These are phyloP conservation scores for Nemania sp. DNA, from an alignment of 2,329 filamentous ascomycete species.

Conservation along the genomic window DNA sequence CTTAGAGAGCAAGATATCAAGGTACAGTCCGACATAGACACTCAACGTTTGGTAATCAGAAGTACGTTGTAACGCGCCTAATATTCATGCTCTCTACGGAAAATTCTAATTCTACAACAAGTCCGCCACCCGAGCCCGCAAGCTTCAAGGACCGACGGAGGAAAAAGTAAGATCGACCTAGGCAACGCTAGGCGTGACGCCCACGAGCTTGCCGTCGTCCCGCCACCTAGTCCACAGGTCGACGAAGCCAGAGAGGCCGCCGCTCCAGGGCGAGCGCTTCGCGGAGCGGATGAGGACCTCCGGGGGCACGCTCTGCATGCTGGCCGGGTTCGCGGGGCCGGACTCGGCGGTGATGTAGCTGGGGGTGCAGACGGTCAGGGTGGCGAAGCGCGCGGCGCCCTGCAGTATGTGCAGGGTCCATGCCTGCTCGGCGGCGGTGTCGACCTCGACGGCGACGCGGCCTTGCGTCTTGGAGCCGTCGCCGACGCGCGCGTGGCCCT, in stretches of 20 bases:
- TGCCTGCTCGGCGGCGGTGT: slow-evolving; percentile 49
- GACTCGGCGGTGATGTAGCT: slow-evolving; percentile 57
- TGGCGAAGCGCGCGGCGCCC: slow-evolving; percentile 46
- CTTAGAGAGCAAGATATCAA: no score
- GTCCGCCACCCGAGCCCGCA: no score
- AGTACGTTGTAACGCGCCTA: no score
- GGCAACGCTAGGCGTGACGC: slow-evolving; percentile 27
- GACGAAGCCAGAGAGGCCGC: slow-evolving; percentile 42
- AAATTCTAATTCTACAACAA: not conserved
- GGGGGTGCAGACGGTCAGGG: slow-evolving; percentile 56
- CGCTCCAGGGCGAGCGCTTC: slow-evolving; percentile 38
- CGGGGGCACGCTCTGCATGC: slow-evolving; percentile 24
- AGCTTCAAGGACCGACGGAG: not conserved
- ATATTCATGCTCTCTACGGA: no score
- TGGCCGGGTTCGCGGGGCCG: slow-evolving; percentile 25
- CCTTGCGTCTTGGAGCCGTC: slow-evolving; percentile 22
- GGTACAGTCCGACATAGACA: no score
- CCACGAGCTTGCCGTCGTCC: slow-evolving; percentile 38
- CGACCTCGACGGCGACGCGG: slow-evolving; percentile 48
- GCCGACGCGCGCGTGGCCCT: slow-evolving; percentile 39
- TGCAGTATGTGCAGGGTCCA: slow-evolving; percentile 48
- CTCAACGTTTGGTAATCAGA: no score
- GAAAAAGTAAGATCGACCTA: slow-evolving; percentile 1
- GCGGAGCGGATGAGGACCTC: slow-evolving; percentile 42
- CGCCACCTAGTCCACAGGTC: slow-evolving; percentile 38